Conservation (phyloP, 2,329 filamentous ascomycete species). For the Rosellinia necatrix region DNA sequence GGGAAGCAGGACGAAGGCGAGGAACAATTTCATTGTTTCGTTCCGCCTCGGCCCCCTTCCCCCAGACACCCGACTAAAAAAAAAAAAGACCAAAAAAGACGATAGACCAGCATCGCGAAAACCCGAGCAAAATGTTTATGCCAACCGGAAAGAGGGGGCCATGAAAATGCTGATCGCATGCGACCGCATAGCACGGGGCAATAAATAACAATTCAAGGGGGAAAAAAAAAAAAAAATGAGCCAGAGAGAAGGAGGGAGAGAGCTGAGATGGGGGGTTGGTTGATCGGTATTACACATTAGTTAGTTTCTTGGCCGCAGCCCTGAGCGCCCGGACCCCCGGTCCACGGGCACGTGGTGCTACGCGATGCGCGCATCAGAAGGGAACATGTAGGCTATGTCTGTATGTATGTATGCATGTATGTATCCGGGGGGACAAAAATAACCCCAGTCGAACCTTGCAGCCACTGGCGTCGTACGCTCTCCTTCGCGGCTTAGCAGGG, state of each 20-base stretch:
- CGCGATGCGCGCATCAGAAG: constrained; percentile 15
- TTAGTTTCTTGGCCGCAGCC: constrained; percentile 1
- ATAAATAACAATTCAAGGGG: neutral
- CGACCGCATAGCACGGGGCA: too few relatives aligned
- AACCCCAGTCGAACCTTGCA: constrained; percentile 21
- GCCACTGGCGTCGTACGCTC: too few relatives aligned
- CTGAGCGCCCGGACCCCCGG: constrained; percentile 8
- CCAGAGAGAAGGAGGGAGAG: neutral
- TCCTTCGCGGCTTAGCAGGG: constrained; percentile 1
- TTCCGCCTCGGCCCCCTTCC: too few relatives aligned
- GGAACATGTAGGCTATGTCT: constrained; percentile 13
- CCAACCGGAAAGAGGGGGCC: neutral
- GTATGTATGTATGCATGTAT: too few relatives aligned
- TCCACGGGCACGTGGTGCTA: constrained; percentile 23
- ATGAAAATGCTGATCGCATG: constrained; percentile 1
- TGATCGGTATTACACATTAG: constrained; percentile 7
- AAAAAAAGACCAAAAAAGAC: too few relatives aligned
- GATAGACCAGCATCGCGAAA: neutral
- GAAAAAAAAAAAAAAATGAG: neutral
- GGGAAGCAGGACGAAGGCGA: too few relatives aligned
- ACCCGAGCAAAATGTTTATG: constrained; percentile 7
- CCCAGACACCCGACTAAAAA: too few relatives aligned
- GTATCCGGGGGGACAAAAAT: constrained; percentile 13
- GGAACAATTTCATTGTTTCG: too few relatives aligned
- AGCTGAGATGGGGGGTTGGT: constrained; percentile 14